Evolutionary conservation across 768 basidiomycete species (phyloP), one percentile per base, ranked within the genome.

Genomic region (Phylloporus arenicola): DNA sequence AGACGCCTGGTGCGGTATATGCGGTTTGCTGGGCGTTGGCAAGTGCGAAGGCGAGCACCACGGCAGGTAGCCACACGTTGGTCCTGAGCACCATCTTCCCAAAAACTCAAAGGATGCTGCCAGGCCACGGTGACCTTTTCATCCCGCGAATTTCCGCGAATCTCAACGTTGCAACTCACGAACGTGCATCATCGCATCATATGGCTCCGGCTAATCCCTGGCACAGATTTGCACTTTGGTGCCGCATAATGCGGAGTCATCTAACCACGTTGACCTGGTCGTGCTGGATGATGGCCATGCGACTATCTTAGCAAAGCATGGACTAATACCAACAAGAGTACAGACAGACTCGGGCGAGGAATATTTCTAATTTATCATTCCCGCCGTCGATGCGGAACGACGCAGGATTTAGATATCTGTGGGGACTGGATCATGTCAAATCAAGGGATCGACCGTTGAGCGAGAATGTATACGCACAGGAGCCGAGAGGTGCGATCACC

Each of bases 1-100:
- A 87, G 3, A 68, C 59, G 25, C 83, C 84, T 5, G 82, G 76
- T 6, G 67, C 83, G 3, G 83, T 79, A 58, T 77, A 84, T 25
- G 20, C 47, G 13, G 63, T 53, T 47, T 50, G 52, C 30, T 61
- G 55, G 16, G 38, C 59, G 31, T 30, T 51, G 9, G 35, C 56
- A 7, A 52, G 42, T 12, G 33, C 31, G 17, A 44, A 53, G 22
- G 22, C 44, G 9, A 64, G 13, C 19, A 53, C 46, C n/a, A 38
- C 40, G 8, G 35, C 53, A 33, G 40, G 29, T n/a, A 57, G 43
- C 50, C 27, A 33, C 4, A 33, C 20, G 8, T 5, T 43, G 29
- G 29, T 29, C 20, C 50, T 47, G 43, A 54, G 34, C 13, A 48
- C 30, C 63, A 64, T 65, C 5, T 16, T 37, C n/a, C 6, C 5